These are phyloP conservation scores for Themeda triandra DNA, from an alignment of 176 grass and related monocot species.

Conservation along the genomic window DNA sequence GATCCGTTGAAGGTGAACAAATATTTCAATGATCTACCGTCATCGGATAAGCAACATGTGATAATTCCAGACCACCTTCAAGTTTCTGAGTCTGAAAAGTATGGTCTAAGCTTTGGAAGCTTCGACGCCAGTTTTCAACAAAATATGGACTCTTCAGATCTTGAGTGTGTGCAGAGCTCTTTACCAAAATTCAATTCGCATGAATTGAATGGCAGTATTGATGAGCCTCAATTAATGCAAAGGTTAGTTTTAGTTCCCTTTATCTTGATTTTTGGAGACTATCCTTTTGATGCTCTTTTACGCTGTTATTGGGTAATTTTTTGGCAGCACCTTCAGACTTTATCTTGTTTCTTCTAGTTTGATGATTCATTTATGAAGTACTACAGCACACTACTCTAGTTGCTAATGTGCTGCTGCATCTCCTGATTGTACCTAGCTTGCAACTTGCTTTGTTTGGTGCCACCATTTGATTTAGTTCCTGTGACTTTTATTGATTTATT, in stretches of 20 bases:
- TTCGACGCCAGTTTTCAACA: conserved; percentile 61
- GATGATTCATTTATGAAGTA: not conserved
- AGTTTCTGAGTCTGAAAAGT: conserved; percentile 76
- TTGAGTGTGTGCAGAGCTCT: conserved; percentile 40
- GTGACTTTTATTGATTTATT: not conserved
- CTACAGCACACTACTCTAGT: not conserved
- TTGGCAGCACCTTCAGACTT: not conserved
- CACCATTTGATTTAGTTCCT: not conserved
- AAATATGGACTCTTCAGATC: conserved; percentile 24
- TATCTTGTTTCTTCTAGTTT: not conserved
- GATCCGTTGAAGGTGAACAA: conserved; percentile 38
- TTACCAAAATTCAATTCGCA: conserved; percentile 37
- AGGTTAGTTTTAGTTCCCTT: not conserved
- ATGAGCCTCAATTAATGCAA: conserved; percentile 9
- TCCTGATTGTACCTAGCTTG: not conserved
- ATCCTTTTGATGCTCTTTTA: not conserved
- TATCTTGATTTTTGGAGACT: not conserved
- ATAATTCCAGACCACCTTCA: conserved; percentile 94
- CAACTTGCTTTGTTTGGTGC: not conserved
- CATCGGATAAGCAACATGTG: conserved; percentile 69
- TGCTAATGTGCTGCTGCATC: not conserved
- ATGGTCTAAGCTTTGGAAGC: conserved; percentile 86
- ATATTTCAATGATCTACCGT: conserved; percentile 37
- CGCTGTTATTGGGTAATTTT: not conserved
- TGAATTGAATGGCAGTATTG: conserved; percentile 33